Evolutionary conservation across 2,329 filamentous ascomycete species (phyloP), one percentile per base, ranked within the genome.

Genomic region (Colletotrichum sp.): DNA sequence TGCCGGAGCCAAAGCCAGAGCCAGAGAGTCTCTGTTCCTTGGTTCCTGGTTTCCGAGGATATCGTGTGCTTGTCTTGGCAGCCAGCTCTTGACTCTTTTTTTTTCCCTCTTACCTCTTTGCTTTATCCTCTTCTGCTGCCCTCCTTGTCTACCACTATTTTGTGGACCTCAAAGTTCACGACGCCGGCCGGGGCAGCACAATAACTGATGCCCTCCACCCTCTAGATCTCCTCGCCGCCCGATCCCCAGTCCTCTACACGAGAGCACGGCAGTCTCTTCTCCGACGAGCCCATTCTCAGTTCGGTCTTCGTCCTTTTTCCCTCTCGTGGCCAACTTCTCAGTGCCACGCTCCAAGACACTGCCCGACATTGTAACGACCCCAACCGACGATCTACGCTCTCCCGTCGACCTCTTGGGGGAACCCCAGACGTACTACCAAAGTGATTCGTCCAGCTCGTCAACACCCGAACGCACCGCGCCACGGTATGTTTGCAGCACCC

Each of bases 241-340:
- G 72, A 84, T 87, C 77, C 88, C 89, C 61, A 91, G 89, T 80
- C 89, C 89, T 78, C 84, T 90, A 64, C 90, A 77, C 72, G 72
- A 80, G 75, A 85, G 86, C 72, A 87, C 82, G 73, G 84, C 85
- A 71, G 82, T 86, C 65, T 88, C 87, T 80, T 84, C 85, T 77
- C 84, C 87, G 69, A 82, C 86, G 68, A 88, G 85, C 78, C 85
- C 86, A 8, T 77, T 75, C 25, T 68, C 77, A 12, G 61, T 69
- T n/a, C 76, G 76, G 44, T 81, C 84, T 36, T 81, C 80, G 63
- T 86, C 74, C 3, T 76, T 76, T 59, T 76, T 76, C 29, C 44
- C 74, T 15, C 57, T 34, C 22, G 59, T 39, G 6, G 59, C 85
- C 71, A 67, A 34, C 16, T 79, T 83, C 39, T 82, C 83, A 36